Evolutionary conservation across 2,329 filamentous ascomycete genomes (phyloP).

Genomic region (Camptophora hylomeconis): DNA sequence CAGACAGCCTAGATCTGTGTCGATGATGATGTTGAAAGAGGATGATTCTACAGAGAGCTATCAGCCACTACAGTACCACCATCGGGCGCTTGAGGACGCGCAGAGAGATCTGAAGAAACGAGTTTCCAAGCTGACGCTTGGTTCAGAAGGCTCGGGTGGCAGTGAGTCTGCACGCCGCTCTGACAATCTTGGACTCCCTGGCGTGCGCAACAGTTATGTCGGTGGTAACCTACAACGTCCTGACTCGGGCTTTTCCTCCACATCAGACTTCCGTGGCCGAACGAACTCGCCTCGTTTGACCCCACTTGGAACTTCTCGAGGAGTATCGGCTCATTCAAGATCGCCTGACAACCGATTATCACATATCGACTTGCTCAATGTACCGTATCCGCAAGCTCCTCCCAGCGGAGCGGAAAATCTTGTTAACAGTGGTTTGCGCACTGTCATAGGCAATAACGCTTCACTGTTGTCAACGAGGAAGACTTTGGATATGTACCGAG

Average conservation of each 20-base stretch:
- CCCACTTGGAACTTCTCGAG: constrained; percentile 33
- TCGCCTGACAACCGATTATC: constrained; percentile 47
- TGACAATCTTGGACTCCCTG: constrained; percentile 46
- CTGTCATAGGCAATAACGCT: constrained; percentile 73
- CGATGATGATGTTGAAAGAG: too few species aligned
- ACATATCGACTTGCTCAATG: constrained; percentile 49
- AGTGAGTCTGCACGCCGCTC: constrained; percentile 40
- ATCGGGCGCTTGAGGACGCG: constrained; percentile 32
- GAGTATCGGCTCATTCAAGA: constrained; percentile 36
- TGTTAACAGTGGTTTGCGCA: constrained; percentile 70
- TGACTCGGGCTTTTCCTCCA: constrained; percentile 60
- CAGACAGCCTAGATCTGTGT: too few species aligned
- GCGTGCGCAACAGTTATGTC: constrained; percentile 33
- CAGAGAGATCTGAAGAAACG: constrained; percentile 14
- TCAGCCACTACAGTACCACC: constrained; percentile 39
- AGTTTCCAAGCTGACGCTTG: constrained; percentile 18
- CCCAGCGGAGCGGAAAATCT: constrained; percentile 47
- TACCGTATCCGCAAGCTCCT: constrained; percentile 68
- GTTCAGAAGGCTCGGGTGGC: constrained; percentile 22
- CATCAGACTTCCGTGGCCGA: constrained; percentile 58
- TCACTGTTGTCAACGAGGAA: constrained; percentile 83
- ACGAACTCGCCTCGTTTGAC: constrained; percentile 41
- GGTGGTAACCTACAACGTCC: constrained; percentile 54
- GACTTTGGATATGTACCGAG: constrained; percentile 93
- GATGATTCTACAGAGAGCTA: constrained; percentile 24